These are phyloP conservation scores for Cladophialophora exuberans DNA, from an alignment of 2,329 filamentous ascomycete genomes.

Conservation along the genomic window DNA sequence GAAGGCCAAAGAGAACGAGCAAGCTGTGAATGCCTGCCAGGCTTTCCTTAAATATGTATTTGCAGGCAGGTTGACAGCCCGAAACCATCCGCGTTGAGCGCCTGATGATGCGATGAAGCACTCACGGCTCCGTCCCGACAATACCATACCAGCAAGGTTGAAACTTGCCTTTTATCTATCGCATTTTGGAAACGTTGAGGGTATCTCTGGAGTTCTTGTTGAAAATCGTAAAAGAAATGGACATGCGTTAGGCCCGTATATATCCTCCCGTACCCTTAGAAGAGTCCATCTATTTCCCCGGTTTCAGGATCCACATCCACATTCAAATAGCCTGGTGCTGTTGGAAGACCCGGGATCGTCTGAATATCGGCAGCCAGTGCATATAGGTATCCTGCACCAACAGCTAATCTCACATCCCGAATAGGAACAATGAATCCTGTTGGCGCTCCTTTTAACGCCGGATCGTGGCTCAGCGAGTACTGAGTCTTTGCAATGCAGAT, in stretches of 20 bases:
- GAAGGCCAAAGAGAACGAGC: too few species aligned
- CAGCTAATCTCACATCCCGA: conserved; percentile 88
- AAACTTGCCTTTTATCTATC: neutral
- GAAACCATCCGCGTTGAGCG: neutral
- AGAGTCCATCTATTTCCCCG: conserved; percentile 86
- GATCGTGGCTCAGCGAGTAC: conserved; percentile 93
- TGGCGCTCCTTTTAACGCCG: conserved; percentile 90
- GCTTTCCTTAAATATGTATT: too few species aligned
- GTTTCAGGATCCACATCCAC: conserved; percentile 81
- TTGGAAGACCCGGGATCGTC: conserved; percentile 94
- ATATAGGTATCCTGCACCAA: conserved; percentile 92
- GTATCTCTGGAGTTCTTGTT: conserved; percentile 14
- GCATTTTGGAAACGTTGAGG: conserved; percentile 10
- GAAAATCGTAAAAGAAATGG: conserved; percentile 2
- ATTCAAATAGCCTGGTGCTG: conserved; percentile 92
- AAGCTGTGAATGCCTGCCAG: too few species aligned
- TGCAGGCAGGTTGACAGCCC: neutral
- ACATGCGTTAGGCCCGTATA: conserved; percentile 6
- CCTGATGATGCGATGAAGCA: neutral
- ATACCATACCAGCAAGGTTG: neutral
- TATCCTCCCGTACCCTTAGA: conserved; percentile 57
- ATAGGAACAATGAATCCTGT: conserved; percentile 94
- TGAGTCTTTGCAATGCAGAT: conserved; percentile 99
- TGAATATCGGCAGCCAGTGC: conserved; percentile 96
- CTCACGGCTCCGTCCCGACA: neutral